Evolutionary conservation across 1,284 basidiomycete species (phyloP).

Genomic region (Trichosporon faecale): DNA sequence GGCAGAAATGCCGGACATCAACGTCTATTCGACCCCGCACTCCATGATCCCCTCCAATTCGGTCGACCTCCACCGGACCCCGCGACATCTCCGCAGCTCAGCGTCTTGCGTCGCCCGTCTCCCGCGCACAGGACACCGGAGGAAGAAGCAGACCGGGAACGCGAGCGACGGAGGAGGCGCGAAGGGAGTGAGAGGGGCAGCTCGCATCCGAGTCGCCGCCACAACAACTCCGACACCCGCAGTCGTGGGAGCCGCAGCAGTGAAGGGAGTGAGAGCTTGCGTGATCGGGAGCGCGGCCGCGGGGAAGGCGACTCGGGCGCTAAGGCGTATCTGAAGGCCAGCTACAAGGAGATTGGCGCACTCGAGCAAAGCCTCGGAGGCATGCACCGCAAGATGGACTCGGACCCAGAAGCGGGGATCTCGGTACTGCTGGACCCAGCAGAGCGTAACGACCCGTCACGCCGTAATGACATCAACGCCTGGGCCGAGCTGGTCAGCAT

Average conservation of each 20-base stretch:
- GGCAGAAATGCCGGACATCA: slow-evolving; percentile 19
- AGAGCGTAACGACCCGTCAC: slow-evolving; percentile 19
- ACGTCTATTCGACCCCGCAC: slow-evolving; percentile 56
- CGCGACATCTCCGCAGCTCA: slow-evolving; percentile 7
- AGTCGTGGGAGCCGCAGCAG: slow-evolving; percentile 48
- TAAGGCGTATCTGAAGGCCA: slow-evolving; percentile 47
- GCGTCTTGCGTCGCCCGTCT: slow-evolving; percentile 24
- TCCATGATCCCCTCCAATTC: slow-evolving; percentile 54
- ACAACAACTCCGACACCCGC: slow-evolving; percentile 37
- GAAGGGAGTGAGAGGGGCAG: slow-evolving; percentile 50
- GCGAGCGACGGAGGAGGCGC: slow-evolving; percentile 46
- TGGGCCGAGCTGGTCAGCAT: slow-evolving; percentile 51
- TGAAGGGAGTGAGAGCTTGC: slow-evolving; percentile 53
- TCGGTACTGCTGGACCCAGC: slow-evolving; percentile 29
- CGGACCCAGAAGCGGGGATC: slow-evolving; percentile 47
- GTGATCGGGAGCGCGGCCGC: slow-evolving; percentile 48
- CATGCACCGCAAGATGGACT: slow-evolving; percentile 48
- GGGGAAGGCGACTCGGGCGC: slow-evolving; percentile 51
- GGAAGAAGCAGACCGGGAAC: slow-evolving; percentile 47
- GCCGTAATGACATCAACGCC: slow-evolving; percentile 34
- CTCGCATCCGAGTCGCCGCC: slow-evolving; percentile 26
- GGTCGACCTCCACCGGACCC: slow-evolving; percentile 6
- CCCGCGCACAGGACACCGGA: slow-evolving; percentile 34
- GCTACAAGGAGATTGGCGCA: slow-evolving; percentile 49
- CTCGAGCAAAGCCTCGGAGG: slow-evolving; percentile 51